Base-by-base conservation (phyloP, 1,139 yeast species). In the Arxiozyma bovina region DNA sequence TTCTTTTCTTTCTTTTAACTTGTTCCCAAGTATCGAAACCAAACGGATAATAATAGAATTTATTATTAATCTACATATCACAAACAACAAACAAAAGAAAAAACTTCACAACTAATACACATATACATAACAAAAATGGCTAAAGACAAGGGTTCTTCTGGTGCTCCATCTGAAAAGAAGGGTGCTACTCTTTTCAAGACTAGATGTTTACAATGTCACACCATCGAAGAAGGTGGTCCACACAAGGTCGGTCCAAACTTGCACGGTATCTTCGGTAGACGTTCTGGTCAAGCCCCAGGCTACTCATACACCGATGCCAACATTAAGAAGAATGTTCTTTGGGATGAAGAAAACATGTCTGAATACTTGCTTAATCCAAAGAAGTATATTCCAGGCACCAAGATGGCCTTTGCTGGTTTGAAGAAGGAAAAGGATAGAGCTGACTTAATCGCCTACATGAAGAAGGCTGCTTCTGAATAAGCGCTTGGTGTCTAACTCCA, bases 321-420 rank as follows among this genome's bases (percentile, higher is more conserved):
- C 89, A 88, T 88, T 83, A 86, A 87, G 81, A 90, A 90, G 80
- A 96, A 91, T 71, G 95, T 91, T 62, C 69, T 67, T 60, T 93
- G 99, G 99, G 66, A 71, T 64, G 94, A 84, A 72, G 93, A 90
- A 73, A 82, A 90, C 75, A 82, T 93, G 86, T 81, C 85, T 68
- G 96, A 87, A 75, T 93, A 93, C 85, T 85, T 93, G 77, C 96
- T 87, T 78, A 94, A 93, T 88, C 99, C 99, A 80, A 93, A 93
- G 96, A 93, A 93, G 81, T 93, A 90, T 81, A 90, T 93, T 68
- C 99, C 99, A 72, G 99, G 99, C 77, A 93, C 98, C 80, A 93
- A 93, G 86, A 93, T 93, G 99, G 99, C 99, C 64, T 93, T 93
- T 71, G 99, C 97, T 79, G 99, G 99, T 79, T 85, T 93, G 77